Base-by-base conservation (phyloP, 345 rosid species). In the Linum trigynum region DNA sequence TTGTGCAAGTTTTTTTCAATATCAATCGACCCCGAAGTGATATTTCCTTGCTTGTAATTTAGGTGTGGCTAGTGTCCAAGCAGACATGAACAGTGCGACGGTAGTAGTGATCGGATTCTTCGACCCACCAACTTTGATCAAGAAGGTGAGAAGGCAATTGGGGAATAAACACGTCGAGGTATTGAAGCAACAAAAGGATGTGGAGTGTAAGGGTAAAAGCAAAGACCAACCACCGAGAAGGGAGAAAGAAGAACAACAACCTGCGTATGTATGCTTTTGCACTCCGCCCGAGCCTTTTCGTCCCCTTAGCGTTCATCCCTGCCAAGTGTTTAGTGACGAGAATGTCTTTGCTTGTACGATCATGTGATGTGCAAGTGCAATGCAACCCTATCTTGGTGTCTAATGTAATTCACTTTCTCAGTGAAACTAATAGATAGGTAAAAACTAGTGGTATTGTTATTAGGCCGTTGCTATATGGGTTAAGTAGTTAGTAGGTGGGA, bases 51-150 rank as follows among this genome's bases (percentile, higher is more conserved):
- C 45, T 40, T 23, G 15, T 5, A 12, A 67, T 1, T n/a, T 60
- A 85, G 90, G 97, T 40, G 73, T 90, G 55, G 64, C 69, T 38
- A 61, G 51, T 0, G 97, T 69, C 5, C 85, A 84, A 62, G 66
- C 87, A 50, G 86, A 87, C n/a, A 81, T 79, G 77, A 32, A 56
- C 39, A 77, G 79, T 23, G 82, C 90, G 51, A 70, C 8, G n/a
- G 85, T 85, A 38, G 77, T 67, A 23, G 79, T 90, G 15, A 84
- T 69, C 65, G 95, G 95, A 59, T 66, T 61, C 2, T 73, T 87
- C 40, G 92, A 81, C 62, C 74, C 81, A 69, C 75, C 57, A 65
- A 68, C 66, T 64, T 73, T 90, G 17, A 78, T 68, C 39, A 75
- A 79, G 38, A 62, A 67, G n/a, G 71, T 83, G 1, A 71, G 65